phyloP scores from a whole-genome alignment of 306 rosid species.

The Canavalia ensiformis region DNA sequence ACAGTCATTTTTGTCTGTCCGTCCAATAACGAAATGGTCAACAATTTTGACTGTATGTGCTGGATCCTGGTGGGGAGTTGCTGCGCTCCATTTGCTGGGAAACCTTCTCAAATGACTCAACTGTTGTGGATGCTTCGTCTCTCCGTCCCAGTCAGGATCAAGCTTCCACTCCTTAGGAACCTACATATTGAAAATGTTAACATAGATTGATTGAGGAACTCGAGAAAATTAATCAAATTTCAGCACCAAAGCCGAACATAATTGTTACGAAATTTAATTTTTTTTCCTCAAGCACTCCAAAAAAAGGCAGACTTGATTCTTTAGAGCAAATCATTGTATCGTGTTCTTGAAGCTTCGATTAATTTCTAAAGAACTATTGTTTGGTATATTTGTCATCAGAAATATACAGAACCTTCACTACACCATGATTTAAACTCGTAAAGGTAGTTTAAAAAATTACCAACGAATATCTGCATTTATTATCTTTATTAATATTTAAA shows the following conservation, averaged over 20 bases:
- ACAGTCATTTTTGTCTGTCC: constrained; percentile 52
- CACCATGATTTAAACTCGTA: neutral
- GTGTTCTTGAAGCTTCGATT: neutral
- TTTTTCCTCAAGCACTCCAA: neutral
- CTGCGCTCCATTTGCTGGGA: constrained; percentile 74
- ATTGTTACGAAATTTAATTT: neutral
- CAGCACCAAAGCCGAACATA: neutral
- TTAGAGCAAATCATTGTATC: neutral
- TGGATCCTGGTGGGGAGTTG: constrained; percentile 73
- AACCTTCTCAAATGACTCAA: constrained; percentile 54
- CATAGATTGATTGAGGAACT: neutral
- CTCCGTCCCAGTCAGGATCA: constrained; percentile 61
- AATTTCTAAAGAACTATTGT: neutral
- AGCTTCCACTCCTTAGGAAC: constrained; percentile 69
- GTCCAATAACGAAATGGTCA: constrained; percentile 76
- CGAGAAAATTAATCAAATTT: constrained; percentile 26
- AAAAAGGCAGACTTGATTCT: neutral
- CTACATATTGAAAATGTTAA: constrained; percentile 38
- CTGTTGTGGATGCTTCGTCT: constrained; percentile 43
- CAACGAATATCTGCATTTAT: neutral
- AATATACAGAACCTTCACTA: neutral
- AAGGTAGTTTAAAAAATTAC: neutral
- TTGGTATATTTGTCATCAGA: neutral
- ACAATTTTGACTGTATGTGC: constrained; percentile 84
- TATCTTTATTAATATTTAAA: neutral